Conservation (phyloP, 1,139 yeast species). For the Suhomyces bokatorum region DNA sequence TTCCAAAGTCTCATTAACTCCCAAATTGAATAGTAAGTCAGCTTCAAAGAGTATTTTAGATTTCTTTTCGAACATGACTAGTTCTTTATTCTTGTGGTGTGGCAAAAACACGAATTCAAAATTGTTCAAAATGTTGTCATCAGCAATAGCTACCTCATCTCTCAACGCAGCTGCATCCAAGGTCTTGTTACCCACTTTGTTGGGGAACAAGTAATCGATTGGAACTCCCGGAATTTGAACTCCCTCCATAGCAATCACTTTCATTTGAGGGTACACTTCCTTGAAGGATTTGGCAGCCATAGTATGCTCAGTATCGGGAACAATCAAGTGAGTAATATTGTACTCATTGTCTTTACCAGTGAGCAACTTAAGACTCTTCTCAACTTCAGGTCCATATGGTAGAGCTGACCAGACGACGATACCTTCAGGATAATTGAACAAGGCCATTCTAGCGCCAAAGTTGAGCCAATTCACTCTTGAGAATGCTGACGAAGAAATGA, state of each 20-base stretch:
- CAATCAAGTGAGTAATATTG: conserved; percentile 43
- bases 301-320: conserved; percentile 59
- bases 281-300: conserved; percentile 57
- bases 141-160: conserved; percentile 24
- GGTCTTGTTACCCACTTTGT: conserved; percentile 29
- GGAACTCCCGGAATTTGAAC: conserved; percentile 23
- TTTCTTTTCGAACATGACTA: conserved; percentile 24
- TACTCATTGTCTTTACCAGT: conserved; percentile 28
- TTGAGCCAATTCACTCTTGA: conserved; percentile 40
- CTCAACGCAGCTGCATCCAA: conserved; percentile 23
- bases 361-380: conserved; percentile 39
- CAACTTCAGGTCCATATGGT: conserved; percentile 54
- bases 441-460: conserved; percentile 65
- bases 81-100: conserved; percentile 23
- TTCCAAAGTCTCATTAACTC: conserved; percentile 19
- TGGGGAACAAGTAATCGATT: conserved; percentile 37
- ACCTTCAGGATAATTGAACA: conserved; percentile 39
- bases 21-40: conserved; percentile 27
- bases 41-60: conserved; percentile 26
- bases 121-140: conserved; percentile 20
- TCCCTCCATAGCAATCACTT: conserved; percentile 51
- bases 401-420: conserved; percentile 62
- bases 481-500: conserved; percentile 53
- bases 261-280: conserved; percentile 46
- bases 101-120: conserved; percentile 30